These are phyloP conservation scores for Adansonia madagascariensis DNA, from an alignment of 441 rosid species.

Conservation along the genomic window DNA sequence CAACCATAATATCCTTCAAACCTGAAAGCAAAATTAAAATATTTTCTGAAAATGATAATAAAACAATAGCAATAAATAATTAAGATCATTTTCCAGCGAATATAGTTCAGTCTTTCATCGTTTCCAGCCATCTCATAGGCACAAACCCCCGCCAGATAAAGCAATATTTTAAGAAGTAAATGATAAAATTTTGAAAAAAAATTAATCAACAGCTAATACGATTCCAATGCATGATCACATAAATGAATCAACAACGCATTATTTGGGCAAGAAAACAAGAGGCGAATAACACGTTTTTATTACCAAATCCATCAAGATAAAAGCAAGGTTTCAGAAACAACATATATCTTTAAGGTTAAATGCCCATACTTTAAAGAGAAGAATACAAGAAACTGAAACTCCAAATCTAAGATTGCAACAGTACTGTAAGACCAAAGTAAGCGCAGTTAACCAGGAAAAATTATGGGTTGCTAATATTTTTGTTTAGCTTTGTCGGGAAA, in stretches of 20 bases:
- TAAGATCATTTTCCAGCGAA: background rate
- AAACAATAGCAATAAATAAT: background rate
- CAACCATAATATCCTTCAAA: conserved; percentile 47
- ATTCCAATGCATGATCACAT: conserved; percentile 3
- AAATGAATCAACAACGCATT: background rate
- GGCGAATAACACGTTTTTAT: background rate
- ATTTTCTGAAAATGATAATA: background rate
- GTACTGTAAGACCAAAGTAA: background rate
- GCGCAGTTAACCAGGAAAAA: background rate
- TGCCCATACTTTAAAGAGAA: background rate
- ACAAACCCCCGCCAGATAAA: background rate
- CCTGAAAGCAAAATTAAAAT: conserved; percentile 28
- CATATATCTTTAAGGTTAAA: background rate
- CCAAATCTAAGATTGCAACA: background rate
- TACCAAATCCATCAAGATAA: background rate
- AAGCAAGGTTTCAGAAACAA: background rate
- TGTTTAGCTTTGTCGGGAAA: background rate
- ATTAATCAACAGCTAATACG: background rate
- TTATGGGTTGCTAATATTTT: background rate
- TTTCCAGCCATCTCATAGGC: conserved; percentile 4
- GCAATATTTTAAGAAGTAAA: background rate
- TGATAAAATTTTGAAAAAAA: background rate
- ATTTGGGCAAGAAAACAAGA: background rate
- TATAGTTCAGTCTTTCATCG: background rate
- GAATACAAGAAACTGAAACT: background rate